Base-by-base conservation (phyloP, 2,329 filamentous ascomycete genomes). In the Myriosclerotinia duriaeana region DNA sequence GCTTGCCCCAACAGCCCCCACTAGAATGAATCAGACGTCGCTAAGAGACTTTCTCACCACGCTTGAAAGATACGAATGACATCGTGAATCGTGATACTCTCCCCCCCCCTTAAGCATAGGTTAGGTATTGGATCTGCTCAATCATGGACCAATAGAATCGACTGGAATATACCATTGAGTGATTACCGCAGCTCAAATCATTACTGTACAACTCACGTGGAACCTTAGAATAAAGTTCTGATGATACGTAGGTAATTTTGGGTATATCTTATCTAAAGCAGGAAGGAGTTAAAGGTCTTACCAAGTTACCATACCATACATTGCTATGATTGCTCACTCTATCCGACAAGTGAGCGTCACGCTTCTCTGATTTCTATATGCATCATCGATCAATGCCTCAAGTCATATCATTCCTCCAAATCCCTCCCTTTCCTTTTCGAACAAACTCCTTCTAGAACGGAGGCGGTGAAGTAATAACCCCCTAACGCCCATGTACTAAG, bases 401-500 rank as follows among this genome's bases (percentile, higher is more conserved):
- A 46, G 30, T 38, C 30, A 46, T 36, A 14, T 59, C 53, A 38
- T 22, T 52, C 62, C 62, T 56, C 50, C 30, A 5, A 63, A 63
- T 26, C 11, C 30, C 3, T 26, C 26, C 26, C 42, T n/a, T n/a
- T 22, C 62, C 8, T 15, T 50, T 36, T 52, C 54, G 46, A 26
- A 40, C 55, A 59, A 58, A 50, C 53, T 64, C 42, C 46, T 65
- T 34, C 63, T 40, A 62, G 40, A 62, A 53, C 26, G 20, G 48
- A 66, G 50, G 64, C 64, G 64, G 64, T 62, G 48, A 62, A 62
- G 50, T 40, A 14, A 52, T 12, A 34, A 53, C 38, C 22, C 46
- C 17, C 34, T 34, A 44, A 55, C 11, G 12, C 50, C 44, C 53
- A 59, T 60, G 40, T 59, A 20, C 52, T 20, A 7, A 50, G 34